Conservation (phyloP, 345 rosid species). For the Hibiscus syriacus region DNA sequence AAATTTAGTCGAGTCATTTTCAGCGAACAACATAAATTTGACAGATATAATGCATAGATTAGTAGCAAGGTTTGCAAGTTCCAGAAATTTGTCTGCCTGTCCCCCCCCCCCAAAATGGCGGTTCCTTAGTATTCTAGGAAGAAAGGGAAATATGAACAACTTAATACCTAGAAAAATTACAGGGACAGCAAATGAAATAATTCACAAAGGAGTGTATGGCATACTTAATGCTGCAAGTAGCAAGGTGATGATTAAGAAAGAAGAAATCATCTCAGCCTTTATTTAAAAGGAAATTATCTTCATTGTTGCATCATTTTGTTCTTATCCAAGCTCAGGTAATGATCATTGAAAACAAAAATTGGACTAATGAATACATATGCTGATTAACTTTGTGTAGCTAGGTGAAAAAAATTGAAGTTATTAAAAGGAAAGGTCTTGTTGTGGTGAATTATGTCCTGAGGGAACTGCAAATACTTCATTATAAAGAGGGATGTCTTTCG, state of each 20-base stretch:
- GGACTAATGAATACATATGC: background rate
- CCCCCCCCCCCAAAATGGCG: background rate
- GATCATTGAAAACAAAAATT: background rate
- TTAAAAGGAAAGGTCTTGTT: slow-evolving; percentile 39
- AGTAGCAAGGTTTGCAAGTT: background rate
- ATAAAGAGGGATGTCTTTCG: slow-evolving; percentile 73
- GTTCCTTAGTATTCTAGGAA: background rate
- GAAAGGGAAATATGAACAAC: background rate
- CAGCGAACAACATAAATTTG: background rate
- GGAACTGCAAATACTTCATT: slow-evolving; percentile 66
- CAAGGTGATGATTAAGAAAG: background rate
- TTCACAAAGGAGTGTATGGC: background rate
- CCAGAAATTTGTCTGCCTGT: background rate
- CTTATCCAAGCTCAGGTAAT: background rate
- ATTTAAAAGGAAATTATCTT: background rate
- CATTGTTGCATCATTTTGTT: background rate
- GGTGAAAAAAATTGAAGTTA: background rate
- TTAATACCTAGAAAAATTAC: background rate
- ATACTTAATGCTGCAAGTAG: background rate
- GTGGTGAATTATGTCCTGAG: slow-evolving; percentile 78
- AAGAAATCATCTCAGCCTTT: background rate
- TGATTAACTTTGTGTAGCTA: background rate
- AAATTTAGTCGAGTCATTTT: background rate
- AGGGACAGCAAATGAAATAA: background rate
- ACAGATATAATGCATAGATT: slow-evolving; percentile 2